Evolutionary conservation across 192 early-diverging fungal species (phyloP), one percentile per base, ranked within the genome.

Genomic region (Coemansia sp.): DNA sequence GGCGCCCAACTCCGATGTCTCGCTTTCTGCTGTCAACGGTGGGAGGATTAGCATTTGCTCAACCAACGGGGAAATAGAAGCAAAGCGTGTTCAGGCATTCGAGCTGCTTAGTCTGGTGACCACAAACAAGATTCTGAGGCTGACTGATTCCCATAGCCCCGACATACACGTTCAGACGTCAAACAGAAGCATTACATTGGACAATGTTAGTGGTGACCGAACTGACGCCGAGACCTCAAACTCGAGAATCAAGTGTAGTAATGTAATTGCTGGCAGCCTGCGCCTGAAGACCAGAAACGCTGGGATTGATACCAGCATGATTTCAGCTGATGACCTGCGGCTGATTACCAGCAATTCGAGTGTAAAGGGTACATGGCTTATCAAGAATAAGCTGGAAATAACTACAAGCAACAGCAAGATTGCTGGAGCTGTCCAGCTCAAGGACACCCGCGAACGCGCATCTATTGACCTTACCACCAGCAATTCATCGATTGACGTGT

Each of bases 401-500:
- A 38, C 10, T 9, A 68, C 71, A 1, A 49, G 65, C 1, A 74
- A 67, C 30, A 50, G 61, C 33, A 60, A 42, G 16, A 68, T 74
- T 31, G 21, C 29, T 29, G 65, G 47, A 1, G 22, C 44, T 30
- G 14, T 50, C 16, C 24, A 50, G 48, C 28, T 50, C 27, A 50
- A 50, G 28, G 48, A 50, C 16, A 19, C 48, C 16, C 48, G 14
- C 25, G 23, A 19, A 8, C 48, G 28, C 25, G 24, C 48, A 50
- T 27, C 28, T 28, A 50, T 50, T 18, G n/a, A 50, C 16, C 48
- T 50, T 27, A 28, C 22, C 8, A 50, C 48, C 14, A 50, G 48
- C 48, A 50, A 50, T 28, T 23, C 27, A n/a, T 28, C 25, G 11
- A 30, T 50, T 28, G 48, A 50, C 18, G 48, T 50, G 28, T 9